These are phyloP conservation scores for Salvia hispanica DNA, from an alignment of 257 asterid species.

Conservation along the genomic window DNA sequence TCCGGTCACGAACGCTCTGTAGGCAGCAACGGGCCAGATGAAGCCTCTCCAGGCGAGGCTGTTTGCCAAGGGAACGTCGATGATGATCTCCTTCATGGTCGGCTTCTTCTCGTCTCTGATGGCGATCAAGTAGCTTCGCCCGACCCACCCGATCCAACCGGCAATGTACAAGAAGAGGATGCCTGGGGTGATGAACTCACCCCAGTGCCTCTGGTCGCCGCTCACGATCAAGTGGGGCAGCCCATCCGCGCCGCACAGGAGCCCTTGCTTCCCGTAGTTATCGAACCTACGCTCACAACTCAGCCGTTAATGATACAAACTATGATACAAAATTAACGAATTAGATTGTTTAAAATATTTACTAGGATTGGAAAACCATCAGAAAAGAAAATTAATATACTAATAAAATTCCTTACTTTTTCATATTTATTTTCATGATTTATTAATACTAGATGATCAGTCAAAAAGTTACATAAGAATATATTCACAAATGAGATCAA, in stretches of 20 bases:
- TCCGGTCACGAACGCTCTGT: constrained; percentile 88
- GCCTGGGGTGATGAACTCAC: constrained; percentile 95
- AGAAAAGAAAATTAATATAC: no score
- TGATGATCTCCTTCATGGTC: constrained; percentile 87
- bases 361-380: no score
- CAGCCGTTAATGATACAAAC: no score
- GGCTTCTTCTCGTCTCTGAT: constrained; percentile 91
- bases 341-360: no score
- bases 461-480: no score
- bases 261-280: constrained; percentile 81
- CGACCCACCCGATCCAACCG: constrained; percentile 99
- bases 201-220: constrained; percentile 98
- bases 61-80: constrained; percentile 90
- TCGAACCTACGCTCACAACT: constrained; percentile 53
- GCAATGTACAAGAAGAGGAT: constrained; percentile 87
- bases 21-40: constrained; percentile 97
- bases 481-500: no score
- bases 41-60: constrained; percentile 83
- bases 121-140: constrained; percentile 93
- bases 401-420: no score
- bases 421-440: no score
- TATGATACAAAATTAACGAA: no score
- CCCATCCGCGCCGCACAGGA: constrained; percentile 92
- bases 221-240: constrained; percentile 95
- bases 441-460: no score